Conservation (phyloP, 305 asterid species). For the Fraxinus baroniana region DNA sequence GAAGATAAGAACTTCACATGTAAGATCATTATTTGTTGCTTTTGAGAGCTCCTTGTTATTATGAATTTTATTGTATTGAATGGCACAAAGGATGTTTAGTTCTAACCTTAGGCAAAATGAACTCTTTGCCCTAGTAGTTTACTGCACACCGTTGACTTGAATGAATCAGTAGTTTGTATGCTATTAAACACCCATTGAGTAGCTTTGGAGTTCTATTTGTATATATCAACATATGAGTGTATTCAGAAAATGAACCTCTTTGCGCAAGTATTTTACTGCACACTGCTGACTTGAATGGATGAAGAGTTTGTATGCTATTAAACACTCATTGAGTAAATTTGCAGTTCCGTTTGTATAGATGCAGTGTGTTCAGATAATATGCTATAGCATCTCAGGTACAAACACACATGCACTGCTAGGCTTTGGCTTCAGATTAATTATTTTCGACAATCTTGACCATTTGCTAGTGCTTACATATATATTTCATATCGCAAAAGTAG, state of each 20-base stretch:
- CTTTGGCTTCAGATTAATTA: slow-evolving; percentile 7
- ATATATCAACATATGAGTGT: not conserved
- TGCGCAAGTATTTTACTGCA: not conserved
- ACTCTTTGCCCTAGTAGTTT: not conserved
- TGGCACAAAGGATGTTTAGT: not conserved
- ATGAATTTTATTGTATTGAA: not conserved
- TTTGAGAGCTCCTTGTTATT: slow-evolving; percentile 16
- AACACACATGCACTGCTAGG: not conserved
- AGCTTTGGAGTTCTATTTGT: slow-evolving; percentile 1
- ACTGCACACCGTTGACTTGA: not conserved
- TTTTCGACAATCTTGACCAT: not conserved
- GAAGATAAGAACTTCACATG: slow-evolving; percentile 84
- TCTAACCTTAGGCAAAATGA: not conserved
- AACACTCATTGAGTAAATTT: not conserved
- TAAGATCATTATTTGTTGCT: slow-evolving; percentile 40
- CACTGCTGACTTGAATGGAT: not conserved
- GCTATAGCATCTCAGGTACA: not conserved
- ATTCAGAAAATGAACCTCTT: not conserved
- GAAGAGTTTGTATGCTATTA: not conserved
- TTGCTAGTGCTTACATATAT: slow-evolving; percentile 4
- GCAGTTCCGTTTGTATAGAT: slow-evolving; percentile 2
- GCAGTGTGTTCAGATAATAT: not conserved
- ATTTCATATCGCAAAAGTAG: not conserved
- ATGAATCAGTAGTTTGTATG: not conserved
- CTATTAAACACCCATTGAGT: not conserved